These are phyloP conservation scores for Diaporthe sp. DNA, from an alignment of 2,329 filamentous ascomycete species.

Conservation along the genomic window DNA sequence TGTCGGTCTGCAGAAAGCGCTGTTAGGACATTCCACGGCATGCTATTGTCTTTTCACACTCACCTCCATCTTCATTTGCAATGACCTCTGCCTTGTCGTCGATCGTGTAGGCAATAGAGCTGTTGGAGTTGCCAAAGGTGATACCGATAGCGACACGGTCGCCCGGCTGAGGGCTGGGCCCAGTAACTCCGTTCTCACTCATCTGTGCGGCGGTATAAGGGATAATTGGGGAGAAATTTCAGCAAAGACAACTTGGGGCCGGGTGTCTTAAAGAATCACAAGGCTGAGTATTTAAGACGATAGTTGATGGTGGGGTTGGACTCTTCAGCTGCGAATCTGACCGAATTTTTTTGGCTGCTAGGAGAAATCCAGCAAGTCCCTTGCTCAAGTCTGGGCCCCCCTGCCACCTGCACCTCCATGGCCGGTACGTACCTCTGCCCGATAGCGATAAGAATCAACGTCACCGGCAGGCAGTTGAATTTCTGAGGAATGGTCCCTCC, in stretches of 20 bases:
- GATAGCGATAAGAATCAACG: constrained; percentile 33
- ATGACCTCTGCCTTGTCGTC: constrained; percentile 98
- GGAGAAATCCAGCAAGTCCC: constrained; percentile 36
- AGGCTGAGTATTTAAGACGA: neutral
- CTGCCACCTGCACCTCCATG: constrained; percentile 12
- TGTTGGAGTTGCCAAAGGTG: constrained; percentile 98
- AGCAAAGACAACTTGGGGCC: neutral
- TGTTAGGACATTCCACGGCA: neutral
- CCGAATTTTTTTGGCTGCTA: constrained; percentile 40
- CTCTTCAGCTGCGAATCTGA: constrained; percentile 30
- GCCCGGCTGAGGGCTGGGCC: constrained; percentile 63
- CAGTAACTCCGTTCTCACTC: constrained; percentile 60
- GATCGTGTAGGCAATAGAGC: constrained; percentile 92
- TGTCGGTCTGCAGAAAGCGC: constrained; percentile 80
- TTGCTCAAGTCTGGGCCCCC: constrained; percentile 15
- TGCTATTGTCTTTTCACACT: constrained; percentile 47
- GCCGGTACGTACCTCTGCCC: neutral
- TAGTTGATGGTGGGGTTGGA: constrained; percentile 26
- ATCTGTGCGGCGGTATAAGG: constrained; percentile 47
- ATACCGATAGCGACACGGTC: constrained; percentile 88
- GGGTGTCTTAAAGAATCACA: neutral
- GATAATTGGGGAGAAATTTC: neutral
- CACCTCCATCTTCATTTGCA: constrained; percentile 97
- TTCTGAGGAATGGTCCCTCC: neutral
- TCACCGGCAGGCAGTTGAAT: constrained; percentile 32